Conservation (phyloP, 1,139 yeast species). For the Geotrichum europaeum region DNA sequence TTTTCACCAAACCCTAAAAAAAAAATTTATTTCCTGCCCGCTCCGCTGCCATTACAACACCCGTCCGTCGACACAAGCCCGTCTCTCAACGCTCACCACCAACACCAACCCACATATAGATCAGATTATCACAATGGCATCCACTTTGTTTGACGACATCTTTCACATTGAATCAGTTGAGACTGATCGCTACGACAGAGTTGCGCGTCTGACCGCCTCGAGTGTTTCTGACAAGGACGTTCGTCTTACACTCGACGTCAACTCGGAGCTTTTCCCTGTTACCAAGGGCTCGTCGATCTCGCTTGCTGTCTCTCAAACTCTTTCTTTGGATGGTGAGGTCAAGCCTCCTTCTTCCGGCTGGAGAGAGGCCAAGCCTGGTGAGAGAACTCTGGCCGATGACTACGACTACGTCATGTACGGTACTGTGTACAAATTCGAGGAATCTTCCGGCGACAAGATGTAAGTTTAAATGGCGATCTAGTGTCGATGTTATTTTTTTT, state of each 20-base stretch:
- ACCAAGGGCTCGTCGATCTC: conserved; percentile 72
- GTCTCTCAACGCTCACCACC: not conserved
- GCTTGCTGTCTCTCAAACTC: conserved; percentile 76
- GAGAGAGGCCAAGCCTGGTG: conserved; percentile 80
- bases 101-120: not conserved
- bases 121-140: conserved; percentile 46
- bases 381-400: conserved; percentile 86
- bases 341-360: conserved; percentile 62
- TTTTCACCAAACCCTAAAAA: not conserved
- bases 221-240: conserved; percentile 82
- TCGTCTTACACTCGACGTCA: conserved; percentile 82
- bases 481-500: not conserved
- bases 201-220: conserved; percentile 79
- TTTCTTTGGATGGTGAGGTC: conserved; percentile 55
- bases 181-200: conserved; percentile 87
- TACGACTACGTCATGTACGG: conserved; percentile 99
- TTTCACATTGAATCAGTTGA: conserved; percentile 84
- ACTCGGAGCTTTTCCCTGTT: conserved; percentile 88
- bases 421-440: conserved; percentile 94
- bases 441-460: conserved; percentile 58
- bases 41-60: not conserved
- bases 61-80: not conserved
- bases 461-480: conserved; percentile 23
- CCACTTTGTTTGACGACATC: conserved; percentile 88
- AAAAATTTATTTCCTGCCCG: not conserved